Percentiles rank a stretch among this genome's conserved stretches.
Conservation (phyloP, 2,329 filamentous ascomycete species). For the Apiospora pterosperma region DNA sequence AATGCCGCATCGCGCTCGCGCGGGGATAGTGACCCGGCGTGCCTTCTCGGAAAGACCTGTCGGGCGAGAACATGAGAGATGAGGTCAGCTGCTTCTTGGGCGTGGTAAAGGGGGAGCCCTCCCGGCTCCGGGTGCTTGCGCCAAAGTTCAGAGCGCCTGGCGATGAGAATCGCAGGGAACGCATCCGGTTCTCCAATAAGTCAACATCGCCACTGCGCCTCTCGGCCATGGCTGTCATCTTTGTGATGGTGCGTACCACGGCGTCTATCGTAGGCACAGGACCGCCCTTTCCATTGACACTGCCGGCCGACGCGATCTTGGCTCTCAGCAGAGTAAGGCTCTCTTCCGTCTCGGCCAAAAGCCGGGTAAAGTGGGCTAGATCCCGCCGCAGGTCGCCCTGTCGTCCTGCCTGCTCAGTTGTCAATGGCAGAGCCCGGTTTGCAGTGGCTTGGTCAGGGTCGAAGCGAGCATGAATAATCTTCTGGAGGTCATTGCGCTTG, state of each 20-base stretch:
- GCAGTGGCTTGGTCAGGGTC: constrained; percentile 66
- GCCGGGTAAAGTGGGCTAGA: constrained; percentile 70
- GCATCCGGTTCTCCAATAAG: constrained; percentile 82
- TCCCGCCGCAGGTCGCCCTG: constrained; percentile 78
- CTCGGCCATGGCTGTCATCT: constrained; percentile 91
- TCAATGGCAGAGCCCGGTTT: constrained; percentile 69
- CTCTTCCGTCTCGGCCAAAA: constrained; percentile 77
- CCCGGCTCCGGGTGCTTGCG: constrained; percentile 35
- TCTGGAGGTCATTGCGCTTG: constrained; percentile 75
- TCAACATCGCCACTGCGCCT: constrained; percentile 89
- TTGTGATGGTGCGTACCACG: constrained; percentile 84
- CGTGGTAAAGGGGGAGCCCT: constrained; percentile 34
- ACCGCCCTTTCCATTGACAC: constrained; percentile 41
- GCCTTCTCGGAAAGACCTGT: constrained; percentile 33
- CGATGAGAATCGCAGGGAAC: constrained; percentile 59
- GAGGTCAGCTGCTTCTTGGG: constrained; percentile 24
- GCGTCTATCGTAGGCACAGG: constrained; percentile 78
- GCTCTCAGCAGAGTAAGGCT: constrained; percentile 75
- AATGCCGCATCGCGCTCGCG: constrained; percentile 35
- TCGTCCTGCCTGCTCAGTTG: constrained; percentile 76
- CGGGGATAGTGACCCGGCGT: constrained; percentile 32
- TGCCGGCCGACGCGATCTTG: constrained; percentile 61
- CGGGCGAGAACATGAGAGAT: constrained; percentile 33
- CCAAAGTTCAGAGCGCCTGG: constrained; percentile 29
- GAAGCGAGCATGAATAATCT: constrained; percentile 65